A percentile compares a stretch with the other conserved stretches of the same genome.
These are phyloP conservation scores for Austroboletus novae-zelandiae DNA, from an alignment of 1,284 basidiomycete genomes.

Conservation along the genomic window DNA sequence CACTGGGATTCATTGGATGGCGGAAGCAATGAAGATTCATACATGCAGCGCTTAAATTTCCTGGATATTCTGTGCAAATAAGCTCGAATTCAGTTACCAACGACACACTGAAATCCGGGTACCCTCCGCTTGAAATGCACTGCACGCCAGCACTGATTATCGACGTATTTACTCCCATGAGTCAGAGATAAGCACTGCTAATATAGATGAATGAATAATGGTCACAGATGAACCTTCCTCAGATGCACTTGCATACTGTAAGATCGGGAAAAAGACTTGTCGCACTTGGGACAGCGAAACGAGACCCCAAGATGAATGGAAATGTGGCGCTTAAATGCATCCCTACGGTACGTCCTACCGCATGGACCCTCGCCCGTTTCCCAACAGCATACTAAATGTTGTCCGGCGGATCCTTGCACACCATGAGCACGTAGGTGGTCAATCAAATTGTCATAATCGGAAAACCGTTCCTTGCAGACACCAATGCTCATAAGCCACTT, in stretches of 20 bases:
- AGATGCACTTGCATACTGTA: not conserved
- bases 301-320: not conserved
- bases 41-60: too few species aligned
- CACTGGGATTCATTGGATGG: too few species aligned
- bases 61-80: too few species aligned
- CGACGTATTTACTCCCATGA: too few species aligned
- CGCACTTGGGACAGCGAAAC: not conserved
- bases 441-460: not conserved
- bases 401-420: not conserved
- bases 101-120: too few species aligned
- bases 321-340: not conserved
- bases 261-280: not conserved
- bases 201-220: not conserved
- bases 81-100: too few species aligned
- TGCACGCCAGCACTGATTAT: too few species aligned
- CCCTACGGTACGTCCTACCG: not conserved
- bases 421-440: not conserved
- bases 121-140: too few species aligned
- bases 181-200: slow-evolving; percentile 1
- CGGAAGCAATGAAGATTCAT: too few species aligned
- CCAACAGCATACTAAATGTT: not conserved
- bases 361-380: not conserved
- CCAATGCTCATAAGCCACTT: not conserved
- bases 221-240: not conserved
- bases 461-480: not conserved